Evolutionary conservation across 2,329 filamentous ascomycete species (phyloP), one percentile per base, ranked within the genome.

Genomic region (Fusarium setosum): DNA sequence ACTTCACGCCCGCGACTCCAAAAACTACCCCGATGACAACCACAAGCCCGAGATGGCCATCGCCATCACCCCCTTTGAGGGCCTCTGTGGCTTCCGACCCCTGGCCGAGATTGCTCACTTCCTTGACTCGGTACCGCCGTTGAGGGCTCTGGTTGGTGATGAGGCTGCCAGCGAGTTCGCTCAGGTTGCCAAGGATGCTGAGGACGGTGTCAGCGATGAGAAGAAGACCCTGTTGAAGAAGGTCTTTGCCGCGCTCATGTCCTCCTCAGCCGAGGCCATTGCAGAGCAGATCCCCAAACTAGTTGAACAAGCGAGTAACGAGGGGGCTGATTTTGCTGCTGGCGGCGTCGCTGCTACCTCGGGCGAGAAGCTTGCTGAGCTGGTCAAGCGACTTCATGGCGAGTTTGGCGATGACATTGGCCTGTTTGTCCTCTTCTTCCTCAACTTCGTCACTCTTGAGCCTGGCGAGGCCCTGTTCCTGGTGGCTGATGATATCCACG

Each of bases 21-120:
- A 93, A 80, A 96, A 99, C 83, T 99, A 99, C 76, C 96, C 95
- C 58, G 94, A 99, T 83, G 95, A 98, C 83, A 99, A 99, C 82
- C 96, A 99, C 85, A 99, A 99, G 82, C 96, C 96, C 31, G 96
- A 99, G 81, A 99, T 99, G 96, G 94, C 96, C 64, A 97, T 99
- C 77, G 96, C 96, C 63, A 91, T 99, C 73, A 98, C 96, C 1
- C 91, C 93, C 0, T 99, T 99, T 69, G 95, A 98, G 76, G 96
- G 96, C 1, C 87, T 99, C 31, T 99, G 96, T 73, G 96, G 96
- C 31, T 99, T 99, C 84, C 88, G 96, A 10, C 96, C 96, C 0
- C 83, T 97, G 20, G 83, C 81, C 6, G 94, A 99, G 80, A 96
- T 98, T 64, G 84, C 89, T 0, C 92, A 97, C 76, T 98, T 98